Percentiles rank a stretch among this genome's conserved stretches.
Evolutionary conservation across 2,329 filamentous ascomycete species (phyloP).

Genomic region (Metarhizium guizhouense): DNA sequence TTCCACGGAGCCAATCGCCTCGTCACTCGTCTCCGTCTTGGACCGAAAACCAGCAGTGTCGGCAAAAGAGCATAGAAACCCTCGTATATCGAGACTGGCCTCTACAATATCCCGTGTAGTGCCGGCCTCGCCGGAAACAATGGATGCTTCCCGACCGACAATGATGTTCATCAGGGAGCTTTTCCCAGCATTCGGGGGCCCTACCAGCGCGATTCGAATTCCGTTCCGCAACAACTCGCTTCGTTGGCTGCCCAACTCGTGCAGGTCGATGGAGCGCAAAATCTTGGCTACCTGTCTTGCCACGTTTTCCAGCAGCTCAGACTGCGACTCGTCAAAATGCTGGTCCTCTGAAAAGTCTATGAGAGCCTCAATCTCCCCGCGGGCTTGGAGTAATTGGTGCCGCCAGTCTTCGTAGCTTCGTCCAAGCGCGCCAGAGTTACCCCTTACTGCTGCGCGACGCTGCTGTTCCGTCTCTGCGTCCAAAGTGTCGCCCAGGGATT

Average conservation of each 20-base stretch:
- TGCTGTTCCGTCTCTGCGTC: slow-evolving; percentile 84
- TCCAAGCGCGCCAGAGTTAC: slow-evolving; percentile 61
- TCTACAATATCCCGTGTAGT: slow-evolving; percentile 94
- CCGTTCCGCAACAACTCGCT: slow-evolving; percentile 79
- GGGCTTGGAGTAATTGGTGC: slow-evolving; percentile 62
- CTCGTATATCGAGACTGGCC: slow-evolving; percentile 78
- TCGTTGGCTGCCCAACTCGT: slow-evolving; percentile 68
- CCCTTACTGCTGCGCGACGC: slow-evolving; percentile 74
- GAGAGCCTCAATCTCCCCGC: slow-evolving; percentile 86
- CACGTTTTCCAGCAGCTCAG: slow-evolving; percentile 62
- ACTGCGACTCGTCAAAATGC: slow-evolving; percentile 84
- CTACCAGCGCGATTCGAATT: slow-evolving; percentile 77
- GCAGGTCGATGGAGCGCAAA: slow-evolving; percentile 52
- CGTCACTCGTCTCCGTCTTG: slow-evolving; percentile 9
- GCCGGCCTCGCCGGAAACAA: slow-evolving; percentile 86
- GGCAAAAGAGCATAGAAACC: slow-evolving; percentile 87
- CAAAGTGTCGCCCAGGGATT: slow-evolving; percentile 54
- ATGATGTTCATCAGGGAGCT: slow-evolving; percentile 87
- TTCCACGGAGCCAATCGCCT: slow-evolving; percentile 63
- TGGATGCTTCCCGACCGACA: slow-evolving; percentile 86
- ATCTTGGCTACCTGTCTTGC: slow-evolving; percentile 54
- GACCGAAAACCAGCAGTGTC: slow-evolving; percentile 85
- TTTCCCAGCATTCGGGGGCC: slow-evolving; percentile 90
- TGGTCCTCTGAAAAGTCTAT: slow-evolving; percentile 98
- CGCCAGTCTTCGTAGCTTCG: slow-evolving; percentile 79